phyloP scores from a whole-genome alignment of 192 early-diverging fungal species.

The Backusella sp. region DNA sequence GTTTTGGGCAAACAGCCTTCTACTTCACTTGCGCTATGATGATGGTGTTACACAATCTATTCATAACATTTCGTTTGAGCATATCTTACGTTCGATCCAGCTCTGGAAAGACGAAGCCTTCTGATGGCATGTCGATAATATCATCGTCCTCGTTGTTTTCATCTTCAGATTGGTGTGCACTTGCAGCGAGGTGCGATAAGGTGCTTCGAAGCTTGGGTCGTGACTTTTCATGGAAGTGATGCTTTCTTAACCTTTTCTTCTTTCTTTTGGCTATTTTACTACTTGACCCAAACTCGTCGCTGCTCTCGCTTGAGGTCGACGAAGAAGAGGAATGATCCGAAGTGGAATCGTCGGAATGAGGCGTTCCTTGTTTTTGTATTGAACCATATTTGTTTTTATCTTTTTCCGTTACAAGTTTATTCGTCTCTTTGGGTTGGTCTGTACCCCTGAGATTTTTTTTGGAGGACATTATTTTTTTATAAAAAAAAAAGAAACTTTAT shows the following conservation, averaged over 20 bases:
- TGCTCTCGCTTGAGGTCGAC: background rate
- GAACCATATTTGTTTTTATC: background rate
- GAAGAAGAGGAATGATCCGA: background rate
- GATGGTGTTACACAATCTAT: background rate
- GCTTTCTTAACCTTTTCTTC: conserved; percentile 16
- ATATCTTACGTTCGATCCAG: conserved; percentile 19
- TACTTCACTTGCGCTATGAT: conserved; percentile 30
- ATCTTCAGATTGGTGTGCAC: conserved; percentile 1
- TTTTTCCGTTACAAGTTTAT: background rate
- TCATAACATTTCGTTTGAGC: background rate
- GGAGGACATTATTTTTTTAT: background rate
- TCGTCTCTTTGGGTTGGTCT: background rate
- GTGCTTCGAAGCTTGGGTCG: conserved; percentile 11
- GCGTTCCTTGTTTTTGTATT: background rate
- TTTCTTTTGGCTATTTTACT: conserved; percentile 19
- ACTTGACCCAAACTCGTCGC: conserved; percentile 6
- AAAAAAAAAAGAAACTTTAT: background rate
- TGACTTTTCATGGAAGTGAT: conserved; percentile 5
- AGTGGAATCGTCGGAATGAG: background rate
- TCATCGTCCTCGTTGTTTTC: conserved; percentile 9
- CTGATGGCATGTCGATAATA: conserved; percentile 4
- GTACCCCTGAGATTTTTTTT: background rate
- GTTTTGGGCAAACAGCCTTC: background rate
- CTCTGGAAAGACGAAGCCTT: conserved; percentile 8
- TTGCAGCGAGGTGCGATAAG: conserved; percentile 16